Evolutionary conservation across 805 yeast genomes (phyloP).

Genomic region (Lipomyces chichibuensis): DNA sequence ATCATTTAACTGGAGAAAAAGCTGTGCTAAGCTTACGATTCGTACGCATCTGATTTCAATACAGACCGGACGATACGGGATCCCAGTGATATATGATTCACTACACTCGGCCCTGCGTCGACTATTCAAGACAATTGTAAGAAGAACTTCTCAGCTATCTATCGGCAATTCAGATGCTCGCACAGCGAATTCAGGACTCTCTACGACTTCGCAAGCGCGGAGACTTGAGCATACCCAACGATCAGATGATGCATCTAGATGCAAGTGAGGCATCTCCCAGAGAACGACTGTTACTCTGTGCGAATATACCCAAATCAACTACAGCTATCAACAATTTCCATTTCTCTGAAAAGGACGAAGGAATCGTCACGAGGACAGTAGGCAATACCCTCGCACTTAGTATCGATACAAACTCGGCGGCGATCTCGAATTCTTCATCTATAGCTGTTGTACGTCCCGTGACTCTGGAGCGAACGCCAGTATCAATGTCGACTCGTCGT

Average conservation of each 20-base stretch:
- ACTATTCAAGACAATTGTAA: background rate
- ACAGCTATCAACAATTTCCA: background rate
- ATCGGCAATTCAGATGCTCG: background rate
- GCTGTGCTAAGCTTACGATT: background rate
- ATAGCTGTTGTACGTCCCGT: background rate
- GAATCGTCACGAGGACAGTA: background rate
- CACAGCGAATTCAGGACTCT: conserved; percentile 3
- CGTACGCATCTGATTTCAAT: background rate
- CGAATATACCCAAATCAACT: background rate
- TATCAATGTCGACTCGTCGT: conserved; percentile 2
- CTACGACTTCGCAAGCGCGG: conserved; percentile 4
- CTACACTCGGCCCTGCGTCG: background rate
- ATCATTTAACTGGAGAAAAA: background rate
- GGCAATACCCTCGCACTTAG: background rate
- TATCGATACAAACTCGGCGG: background rate
- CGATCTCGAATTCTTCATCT: background rate
- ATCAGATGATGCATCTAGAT: background rate
- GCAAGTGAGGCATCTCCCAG: background rate
- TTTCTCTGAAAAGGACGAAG: background rate
- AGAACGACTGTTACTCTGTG: background rate
- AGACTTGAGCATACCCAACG: background rate
- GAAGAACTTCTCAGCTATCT: background rate
- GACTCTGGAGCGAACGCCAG: background rate
- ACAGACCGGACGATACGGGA: background rate
- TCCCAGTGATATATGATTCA: background rate